Conservation (phyloP, 2,329 filamentous ascomycete species). For the Colletotrichum cordylinicola region DNA sequence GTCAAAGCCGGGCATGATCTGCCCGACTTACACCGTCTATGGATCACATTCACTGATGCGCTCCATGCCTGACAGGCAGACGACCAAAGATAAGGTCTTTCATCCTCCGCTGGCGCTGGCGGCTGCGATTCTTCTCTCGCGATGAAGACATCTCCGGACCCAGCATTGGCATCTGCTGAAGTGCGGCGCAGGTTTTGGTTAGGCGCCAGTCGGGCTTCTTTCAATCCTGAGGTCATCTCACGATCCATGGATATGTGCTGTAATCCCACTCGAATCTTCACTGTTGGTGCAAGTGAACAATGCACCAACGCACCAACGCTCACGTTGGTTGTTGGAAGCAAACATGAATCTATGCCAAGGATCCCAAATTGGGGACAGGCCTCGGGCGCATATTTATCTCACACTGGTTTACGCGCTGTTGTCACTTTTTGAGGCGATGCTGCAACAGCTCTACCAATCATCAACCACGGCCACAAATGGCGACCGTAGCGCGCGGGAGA, state of each 20-base stretch:
- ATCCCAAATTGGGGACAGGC: neutral
- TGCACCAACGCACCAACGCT: neutral
- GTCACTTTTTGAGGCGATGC: neutral
- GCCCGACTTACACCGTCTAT: neutral
- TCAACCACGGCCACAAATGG: neutral
- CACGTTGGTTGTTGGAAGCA: neutral
- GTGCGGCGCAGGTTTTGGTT: neutral
- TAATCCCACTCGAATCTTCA: neutral
- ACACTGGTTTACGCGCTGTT: neutral
- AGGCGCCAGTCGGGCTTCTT: neutral
- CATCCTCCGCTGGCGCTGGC: too few species aligned
- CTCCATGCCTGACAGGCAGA: neutral
- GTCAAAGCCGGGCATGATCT: neutral
- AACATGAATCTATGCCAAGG: neutral
- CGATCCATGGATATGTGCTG: neutral
- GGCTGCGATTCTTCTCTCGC: neutral
- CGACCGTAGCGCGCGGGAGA: neutral
- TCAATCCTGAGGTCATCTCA: neutral
- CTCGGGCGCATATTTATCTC: neutral
- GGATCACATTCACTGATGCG: neutral
- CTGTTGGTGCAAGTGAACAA: neutral
- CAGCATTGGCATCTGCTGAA: neutral
- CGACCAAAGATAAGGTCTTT: neutral
- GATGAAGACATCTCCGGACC: neutral
- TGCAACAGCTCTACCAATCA: neutral